phyloP scores from a whole-genome alignment of 2,329 filamentous ascomycete species.

The Sarocladium strictum region DNA sequence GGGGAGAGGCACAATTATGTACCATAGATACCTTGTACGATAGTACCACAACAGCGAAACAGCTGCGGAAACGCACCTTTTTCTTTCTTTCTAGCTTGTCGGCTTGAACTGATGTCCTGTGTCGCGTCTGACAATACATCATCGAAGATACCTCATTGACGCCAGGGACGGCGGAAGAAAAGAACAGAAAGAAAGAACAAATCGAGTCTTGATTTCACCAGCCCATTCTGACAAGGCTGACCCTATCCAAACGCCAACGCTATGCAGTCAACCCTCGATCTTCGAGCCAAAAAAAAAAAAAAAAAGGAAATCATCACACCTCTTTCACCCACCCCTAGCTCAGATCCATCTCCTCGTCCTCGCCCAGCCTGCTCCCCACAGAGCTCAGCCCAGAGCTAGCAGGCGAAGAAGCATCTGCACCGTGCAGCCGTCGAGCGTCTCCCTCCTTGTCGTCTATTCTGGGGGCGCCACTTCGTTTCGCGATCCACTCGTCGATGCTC shows the following conservation, averaged over 20 bases:
- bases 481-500: slow-evolving; percentile 32
- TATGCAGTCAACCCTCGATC: slow-evolving; percentile 1
- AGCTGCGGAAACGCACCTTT: neutral
- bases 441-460: slow-evolving; percentile 10
- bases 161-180: neutral
- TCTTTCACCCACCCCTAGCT: slow-evolving; percentile 20
- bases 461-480: slow-evolving; percentile 19
- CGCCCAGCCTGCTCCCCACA: slow-evolving; percentile 41
- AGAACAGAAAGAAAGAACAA: neutral
- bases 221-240: neutral
- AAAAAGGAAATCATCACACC: neutral
- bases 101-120: no score
- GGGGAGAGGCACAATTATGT: neutral
- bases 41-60: slow-evolving; percentile 12
- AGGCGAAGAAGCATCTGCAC: slow-evolving; percentile 26
- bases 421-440: slow-evolving; percentile 13
- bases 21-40: slow-evolving; percentile 1
- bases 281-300: no score
- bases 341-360: slow-evolving; percentile 42
- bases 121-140: no score
- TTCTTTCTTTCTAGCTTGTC: no score
- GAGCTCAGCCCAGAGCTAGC: slow-evolving; percentile 53
- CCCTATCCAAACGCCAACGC: slow-evolving; percentile 1
- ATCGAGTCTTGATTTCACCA: neutral
- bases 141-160: no score